phyloP scores from a whole-genome alignment of 2,329 filamentous ascomycete species.

The Xylariaceae sp. region DNA sequence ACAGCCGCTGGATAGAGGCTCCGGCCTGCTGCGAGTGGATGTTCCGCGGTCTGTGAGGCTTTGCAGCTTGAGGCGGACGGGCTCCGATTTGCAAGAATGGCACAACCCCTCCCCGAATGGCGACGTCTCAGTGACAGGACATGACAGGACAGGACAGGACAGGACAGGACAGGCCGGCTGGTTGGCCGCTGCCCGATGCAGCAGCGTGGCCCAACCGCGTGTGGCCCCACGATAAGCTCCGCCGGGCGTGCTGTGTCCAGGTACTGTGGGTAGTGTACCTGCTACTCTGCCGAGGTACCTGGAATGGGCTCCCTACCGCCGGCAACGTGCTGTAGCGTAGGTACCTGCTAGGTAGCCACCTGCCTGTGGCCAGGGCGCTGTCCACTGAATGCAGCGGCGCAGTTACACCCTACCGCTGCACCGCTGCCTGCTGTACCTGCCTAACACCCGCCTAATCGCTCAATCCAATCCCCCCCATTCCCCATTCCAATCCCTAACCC shows the following conservation, averaged over 20 bases:
- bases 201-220: neutral
- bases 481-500: slow-evolving; percentile 2
- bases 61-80: neutral
- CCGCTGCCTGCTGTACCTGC: neutral
- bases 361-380: too few species aligned
- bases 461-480: neutral
- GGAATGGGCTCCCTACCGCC: too few species aligned
- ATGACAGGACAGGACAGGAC: too few species aligned
- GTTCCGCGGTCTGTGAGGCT: neutral
- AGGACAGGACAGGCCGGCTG: too few species aligned
- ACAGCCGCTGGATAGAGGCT: neutral
- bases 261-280: neutral
- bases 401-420: neutral
- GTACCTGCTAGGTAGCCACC: too few species aligned
- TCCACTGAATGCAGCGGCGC: neutral
- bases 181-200: neutral
- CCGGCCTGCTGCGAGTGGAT: neutral
- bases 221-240: neutral
- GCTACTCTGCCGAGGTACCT: too few species aligned
- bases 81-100: neutral
- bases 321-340: too few species aligned
- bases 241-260: neutral
- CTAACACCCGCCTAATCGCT: neutral
- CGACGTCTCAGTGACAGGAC: neutral
- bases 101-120: neutral